Conservation (phyloP, 306 rosid genomes). For the Erythrophleum fordii region DNA sequence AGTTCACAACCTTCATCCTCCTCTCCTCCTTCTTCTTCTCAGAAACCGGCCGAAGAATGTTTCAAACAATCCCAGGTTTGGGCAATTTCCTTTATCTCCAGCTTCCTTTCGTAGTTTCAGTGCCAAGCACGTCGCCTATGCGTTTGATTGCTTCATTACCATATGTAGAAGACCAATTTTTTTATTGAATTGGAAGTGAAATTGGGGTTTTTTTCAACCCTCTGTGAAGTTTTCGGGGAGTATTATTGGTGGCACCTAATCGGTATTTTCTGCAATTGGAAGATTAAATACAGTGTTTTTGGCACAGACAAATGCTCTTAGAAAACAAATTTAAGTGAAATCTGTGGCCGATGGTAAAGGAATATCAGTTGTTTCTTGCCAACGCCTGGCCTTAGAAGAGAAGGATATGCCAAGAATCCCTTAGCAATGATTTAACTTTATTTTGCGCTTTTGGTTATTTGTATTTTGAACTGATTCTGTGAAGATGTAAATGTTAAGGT, state of each 20-base stretch:
- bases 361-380: background rate
- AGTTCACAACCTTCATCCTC: slow-evolving; percentile 35
- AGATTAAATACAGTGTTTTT: background rate
- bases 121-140: background rate
- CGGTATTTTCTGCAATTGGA: background rate
- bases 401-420: background rate
- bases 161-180: background rate
- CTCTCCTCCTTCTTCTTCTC: slow-evolving; percentile 38
- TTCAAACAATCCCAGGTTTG: slow-evolving; percentile 57
- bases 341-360: background rate
- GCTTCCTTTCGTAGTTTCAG: background rate
- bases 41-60: slow-evolving; percentile 45
- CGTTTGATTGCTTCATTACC: slow-evolving; percentile 3
- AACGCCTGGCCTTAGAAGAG: background rate
- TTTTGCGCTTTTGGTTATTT: background rate
- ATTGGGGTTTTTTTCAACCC: background rate
- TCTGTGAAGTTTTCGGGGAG: background rate
- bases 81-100: background rate
- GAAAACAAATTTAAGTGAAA: background rate
- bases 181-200: background rate
- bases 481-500: slow-evolving; percentile 11
- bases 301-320: background rate
- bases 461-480: slow-evolving; percentile 18
- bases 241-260: background rate
- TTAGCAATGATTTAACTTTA: background rate